Conservation (phyloP, 2,329 filamentous ascomycete genomes). For the Dothideomycetes sp. region DNA sequence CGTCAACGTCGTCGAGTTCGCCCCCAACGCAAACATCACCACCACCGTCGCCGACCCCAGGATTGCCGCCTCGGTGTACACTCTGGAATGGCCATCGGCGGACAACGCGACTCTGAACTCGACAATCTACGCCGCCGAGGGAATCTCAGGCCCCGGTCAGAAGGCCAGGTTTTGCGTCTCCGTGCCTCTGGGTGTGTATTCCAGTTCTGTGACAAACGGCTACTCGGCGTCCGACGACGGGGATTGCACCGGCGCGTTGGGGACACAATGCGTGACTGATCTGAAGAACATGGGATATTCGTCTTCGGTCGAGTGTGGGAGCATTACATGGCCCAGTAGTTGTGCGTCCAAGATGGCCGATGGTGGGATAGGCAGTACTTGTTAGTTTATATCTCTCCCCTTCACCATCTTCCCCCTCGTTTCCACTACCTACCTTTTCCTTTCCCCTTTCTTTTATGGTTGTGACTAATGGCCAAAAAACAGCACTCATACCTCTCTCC, state of each 20-base stretch:
- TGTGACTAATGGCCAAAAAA: too few species aligned
- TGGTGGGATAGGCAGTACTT: not conserved
- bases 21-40: not conserved
- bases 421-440: too few species aligned
- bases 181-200: not conserved
- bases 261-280: conserved; percentile 1
- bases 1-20: conserved; percentile 2
- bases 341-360: not conserved
- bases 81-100: not conserved
- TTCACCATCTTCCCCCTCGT: not conserved
- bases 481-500: too few species aligned
- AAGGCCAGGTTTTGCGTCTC: not conserved
- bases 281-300: not conserved
- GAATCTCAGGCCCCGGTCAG: not conserved
- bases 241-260: not conserved
- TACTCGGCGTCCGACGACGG: conserved; percentile 1
- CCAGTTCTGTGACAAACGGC: not conserved
- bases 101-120: not conserved
- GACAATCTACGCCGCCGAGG: not conserved
- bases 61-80: conserved; percentile 1
- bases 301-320: not conserved
- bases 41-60: not conserved
- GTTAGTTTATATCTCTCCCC: not conserved
- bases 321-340: not conserved
- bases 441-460: too few species aligned